Evolutionary conservation across 2,329 filamentous ascomycete species (phyloP).

Genomic region (Claviceps capensis): DNA sequence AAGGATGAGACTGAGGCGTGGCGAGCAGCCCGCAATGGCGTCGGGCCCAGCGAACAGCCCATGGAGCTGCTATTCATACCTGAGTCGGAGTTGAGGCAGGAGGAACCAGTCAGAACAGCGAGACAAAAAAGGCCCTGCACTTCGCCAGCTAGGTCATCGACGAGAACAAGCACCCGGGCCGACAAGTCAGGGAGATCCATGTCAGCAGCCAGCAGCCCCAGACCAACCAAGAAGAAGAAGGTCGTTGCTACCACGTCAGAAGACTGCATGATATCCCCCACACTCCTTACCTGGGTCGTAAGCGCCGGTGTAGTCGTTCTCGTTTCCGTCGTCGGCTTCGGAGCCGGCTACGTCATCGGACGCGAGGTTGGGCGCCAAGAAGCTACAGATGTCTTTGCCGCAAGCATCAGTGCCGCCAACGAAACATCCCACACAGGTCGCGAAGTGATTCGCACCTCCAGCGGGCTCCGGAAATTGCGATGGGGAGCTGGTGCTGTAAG

Average conservation of each 20-base stretch:
- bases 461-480: constrained; percentile 37
- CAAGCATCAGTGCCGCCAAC: constrained; percentile 28
- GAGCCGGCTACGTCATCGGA: constrained; percentile 54
- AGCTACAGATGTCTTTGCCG: constrained; percentile 36
- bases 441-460: constrained; percentile 38
- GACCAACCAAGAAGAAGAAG: constrained; percentile 48
- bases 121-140: constrained; percentile 12
- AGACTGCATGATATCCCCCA: constrained; percentile 39
- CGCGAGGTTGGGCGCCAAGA: constrained; percentile 53
- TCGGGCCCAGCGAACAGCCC: constrained; percentile 36
- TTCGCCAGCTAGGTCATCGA: constrained; percentile 18
- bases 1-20: constrained; percentile 30
- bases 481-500: constrained; percentile 40
- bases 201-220: constrained; percentile 24
- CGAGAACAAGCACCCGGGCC: constrained; percentile 12
- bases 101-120: constrained; percentile 11
- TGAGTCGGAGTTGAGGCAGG: constrained; percentile 43
- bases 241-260: constrained; percentile 25
- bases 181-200: constrained; percentile 39
- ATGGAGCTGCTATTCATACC: constrained; percentile 46
- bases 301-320: constrained; percentile 55
- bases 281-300: constrained; percentile 50
- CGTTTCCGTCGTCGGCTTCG: constrained; percentile 54
- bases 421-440: constrained; percentile 35
- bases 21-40: constrained; percentile 20